Evolutionary conservation across 495 filamentous ascomycete species (phyloP), one percentile per base, ranked within the genome.

Genomic region (Gamarada debralockiae): DNA sequence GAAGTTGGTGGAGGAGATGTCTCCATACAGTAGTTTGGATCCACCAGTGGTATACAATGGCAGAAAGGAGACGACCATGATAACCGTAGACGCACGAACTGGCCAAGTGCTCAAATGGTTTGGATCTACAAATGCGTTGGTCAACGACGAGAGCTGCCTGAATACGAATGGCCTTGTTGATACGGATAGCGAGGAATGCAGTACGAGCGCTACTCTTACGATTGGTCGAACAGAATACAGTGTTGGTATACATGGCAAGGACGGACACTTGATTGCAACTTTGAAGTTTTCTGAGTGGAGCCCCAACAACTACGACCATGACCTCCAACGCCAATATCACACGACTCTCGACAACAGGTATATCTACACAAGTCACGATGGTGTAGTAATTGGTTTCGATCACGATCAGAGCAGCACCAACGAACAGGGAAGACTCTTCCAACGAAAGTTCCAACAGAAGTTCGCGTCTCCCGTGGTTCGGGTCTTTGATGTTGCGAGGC

Each of bases 281-380:
- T 79, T 98, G 53, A 95, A 82, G 55, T 98, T 93, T 66, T 89
- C 89, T 20, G 93, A 98, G 66, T 98, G 93, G 93, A 85, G 83
- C 0, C 88, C 92, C 9, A 98, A 98, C 66, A 95, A 87, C 43
- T 87, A 83, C 38, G 92, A 98, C 62, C 80, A 79, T 50, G 93
- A 98, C 67, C 82, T 98, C 14, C 81, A 87, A 55, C 82, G 79
- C 38, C 90, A 97, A 57, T 91, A 97, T 59, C 72, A 72, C 20
- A 69, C 69, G 3, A 88, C 89, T 9, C 87, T 90, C 73, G 93
- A 97, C 66, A 82, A 86, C 52, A 88, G 85, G 37, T 96, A 97
- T 68, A 83, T 97, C 21, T 90, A 92, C 60, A 86, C 85, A 47
- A 82, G 85, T 63, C 88, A 90, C 55, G 88, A 97, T 67, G 93